Conservation (phyloP, 2,329 filamentous ascomycete genomes). For the Nemania bipapillata region DNA sequence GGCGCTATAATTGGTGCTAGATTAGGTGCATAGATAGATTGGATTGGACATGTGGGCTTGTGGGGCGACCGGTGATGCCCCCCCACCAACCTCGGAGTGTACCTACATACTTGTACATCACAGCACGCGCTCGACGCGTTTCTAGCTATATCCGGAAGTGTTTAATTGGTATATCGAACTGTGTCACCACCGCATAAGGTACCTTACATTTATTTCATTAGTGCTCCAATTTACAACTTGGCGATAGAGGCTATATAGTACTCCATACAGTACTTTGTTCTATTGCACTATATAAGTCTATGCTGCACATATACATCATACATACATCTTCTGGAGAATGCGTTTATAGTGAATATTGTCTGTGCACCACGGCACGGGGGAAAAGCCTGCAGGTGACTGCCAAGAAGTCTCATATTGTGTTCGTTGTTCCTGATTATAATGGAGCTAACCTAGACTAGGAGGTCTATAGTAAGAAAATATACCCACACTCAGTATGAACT, state of each 20-base stretch:
- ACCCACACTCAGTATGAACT: background rate
- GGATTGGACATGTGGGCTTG: slow-evolving; percentile 6
- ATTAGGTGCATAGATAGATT: slow-evolving; percentile 2
- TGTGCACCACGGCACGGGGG: background rate
- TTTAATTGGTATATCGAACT: slow-evolving; percentile 2
- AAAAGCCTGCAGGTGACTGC: slow-evolving; percentile 1
- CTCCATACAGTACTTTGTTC: background rate
- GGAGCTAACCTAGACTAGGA: slow-evolving; percentile 15
- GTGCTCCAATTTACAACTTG: background rate
- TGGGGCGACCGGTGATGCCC: background rate
- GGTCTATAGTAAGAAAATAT: slow-evolving; percentile 4
- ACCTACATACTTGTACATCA: background rate
- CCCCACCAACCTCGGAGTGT: slow-evolving; percentile 6
- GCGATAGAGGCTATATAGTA: no score
- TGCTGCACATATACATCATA: background rate
- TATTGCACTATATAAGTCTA: no score
- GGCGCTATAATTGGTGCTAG: slow-evolving; percentile 1
- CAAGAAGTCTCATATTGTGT: slow-evolving; percentile 9
- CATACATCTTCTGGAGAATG: background rate
- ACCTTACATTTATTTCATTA: background rate
- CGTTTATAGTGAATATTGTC: background rate
- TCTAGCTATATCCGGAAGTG: slow-evolving; percentile 10
- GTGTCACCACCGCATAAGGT: background rate
- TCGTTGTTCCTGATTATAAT: slow-evolving; percentile 13
- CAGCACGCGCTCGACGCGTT: slow-evolving; percentile 23